These are phyloP conservation scores for Sordaria brevicollis DNA, from an alignment of 495 filamentous ascomycete genomes.

Conservation along the genomic window DNA sequence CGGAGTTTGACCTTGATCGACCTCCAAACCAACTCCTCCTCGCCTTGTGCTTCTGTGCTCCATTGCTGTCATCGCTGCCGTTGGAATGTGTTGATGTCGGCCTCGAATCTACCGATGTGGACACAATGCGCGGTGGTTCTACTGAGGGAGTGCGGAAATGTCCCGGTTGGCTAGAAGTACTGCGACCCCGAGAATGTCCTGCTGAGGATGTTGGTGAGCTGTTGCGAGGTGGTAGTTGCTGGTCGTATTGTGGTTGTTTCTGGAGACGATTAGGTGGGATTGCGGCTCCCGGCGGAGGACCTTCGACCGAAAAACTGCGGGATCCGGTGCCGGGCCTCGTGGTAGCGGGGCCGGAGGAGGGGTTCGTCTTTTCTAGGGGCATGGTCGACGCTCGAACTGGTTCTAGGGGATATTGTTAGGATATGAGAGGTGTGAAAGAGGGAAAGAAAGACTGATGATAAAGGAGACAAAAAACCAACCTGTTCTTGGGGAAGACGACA, in stretches of 20 bases:
- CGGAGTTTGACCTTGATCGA: conserved; percentile 33
- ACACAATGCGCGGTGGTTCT: not conserved
- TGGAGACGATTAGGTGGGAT: not conserved
- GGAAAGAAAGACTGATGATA: not conserved
- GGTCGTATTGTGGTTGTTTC: not conserved
- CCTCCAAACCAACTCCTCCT: conserved; percentile 35
- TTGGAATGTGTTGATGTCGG: conserved; percentile 3
- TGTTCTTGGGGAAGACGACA: not conserved
- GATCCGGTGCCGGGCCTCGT: not conserved
- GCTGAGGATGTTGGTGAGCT: not conserved
- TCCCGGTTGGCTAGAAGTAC: not conserved
- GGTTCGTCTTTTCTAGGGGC: not conserved
- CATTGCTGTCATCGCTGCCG: conserved; percentile 22
- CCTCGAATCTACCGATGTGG: conserved; percentile 9
- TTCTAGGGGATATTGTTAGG: not conserved
- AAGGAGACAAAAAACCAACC: not conserved
- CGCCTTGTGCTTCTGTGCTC: conserved; percentile 19
- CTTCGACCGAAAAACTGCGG: not conserved
- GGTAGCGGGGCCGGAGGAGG: not conserved
- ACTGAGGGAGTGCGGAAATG: not conserved
- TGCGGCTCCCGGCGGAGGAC: not conserved
- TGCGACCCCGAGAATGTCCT: not conserved
- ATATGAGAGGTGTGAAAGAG: not conserved
- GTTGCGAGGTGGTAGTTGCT: not conserved
- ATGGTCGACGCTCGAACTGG: not conserved